Evolutionary conservation across 768 basidiomycete species (phyloP).

Genomic region (Suillus decipiens): DNA sequence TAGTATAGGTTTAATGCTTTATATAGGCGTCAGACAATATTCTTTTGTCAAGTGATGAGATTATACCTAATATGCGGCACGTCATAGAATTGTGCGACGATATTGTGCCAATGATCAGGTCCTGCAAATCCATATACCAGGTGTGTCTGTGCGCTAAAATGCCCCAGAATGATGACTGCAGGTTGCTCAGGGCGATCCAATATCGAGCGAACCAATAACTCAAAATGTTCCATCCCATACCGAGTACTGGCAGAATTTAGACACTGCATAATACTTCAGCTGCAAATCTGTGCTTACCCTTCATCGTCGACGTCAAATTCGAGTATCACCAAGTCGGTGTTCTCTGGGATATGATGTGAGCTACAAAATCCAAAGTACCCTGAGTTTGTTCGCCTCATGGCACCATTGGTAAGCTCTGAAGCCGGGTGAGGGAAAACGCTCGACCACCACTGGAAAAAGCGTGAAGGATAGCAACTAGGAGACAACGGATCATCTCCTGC

Average conservation of each 20-base stretch:
- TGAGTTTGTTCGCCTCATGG: constrained; percentile 88
- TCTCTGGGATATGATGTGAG: constrained; percentile 90
- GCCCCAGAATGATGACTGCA: constrained; percentile 92
- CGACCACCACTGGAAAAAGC: constrained; percentile 98
- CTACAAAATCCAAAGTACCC: constrained; percentile 96
- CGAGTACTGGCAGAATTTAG: constrained; percentile 51
- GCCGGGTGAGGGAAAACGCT: constrained; percentile 97
- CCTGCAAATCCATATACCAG: constrained; percentile 80
- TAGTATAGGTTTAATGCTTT: constrained; percentile 75
- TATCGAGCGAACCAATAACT: constrained; percentile 89
- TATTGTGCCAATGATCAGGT: constrained; percentile 85
- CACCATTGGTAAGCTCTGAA: constrained; percentile 96
- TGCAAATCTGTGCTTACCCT: constrained; percentile 53
- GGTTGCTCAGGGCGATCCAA: constrained; percentile 89
- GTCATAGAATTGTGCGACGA: constrained; percentile 97
- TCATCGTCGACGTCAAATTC: constrained; percentile 93
- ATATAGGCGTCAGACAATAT: constrained; percentile 6
- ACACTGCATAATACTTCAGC: not conserved
- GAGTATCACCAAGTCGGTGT: constrained; percentile 91
- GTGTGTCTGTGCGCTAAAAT: constrained; percentile 89
- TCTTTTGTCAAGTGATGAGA: not conserved
- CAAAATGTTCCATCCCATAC: constrained; percentile 80
- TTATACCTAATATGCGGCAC: constrained; percentile 81
- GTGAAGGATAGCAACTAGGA: constrained; percentile 86
- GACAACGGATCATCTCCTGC: constrained; percentile 90